Percentiles rank a stretch among this genome's conserved stretches.
Conservation (phyloP, 805 yeast species). For the Myxozyma melibiosi region DNA sequence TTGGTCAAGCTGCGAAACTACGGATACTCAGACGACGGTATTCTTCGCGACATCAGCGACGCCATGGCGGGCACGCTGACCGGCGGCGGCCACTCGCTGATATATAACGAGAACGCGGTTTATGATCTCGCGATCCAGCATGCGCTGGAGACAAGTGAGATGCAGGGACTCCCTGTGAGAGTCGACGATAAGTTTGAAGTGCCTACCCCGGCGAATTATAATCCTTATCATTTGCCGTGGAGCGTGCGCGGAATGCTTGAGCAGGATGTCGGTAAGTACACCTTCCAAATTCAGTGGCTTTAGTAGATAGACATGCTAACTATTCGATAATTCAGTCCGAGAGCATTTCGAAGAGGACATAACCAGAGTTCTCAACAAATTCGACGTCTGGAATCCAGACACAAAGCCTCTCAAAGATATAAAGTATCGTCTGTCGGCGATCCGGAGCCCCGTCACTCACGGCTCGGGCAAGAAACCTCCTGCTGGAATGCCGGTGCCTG, state of each 20-base stretch:
- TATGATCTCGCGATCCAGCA: conserved; percentile 78
- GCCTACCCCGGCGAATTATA: conserved; percentile 58
- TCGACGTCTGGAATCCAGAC: conserved; percentile 86
- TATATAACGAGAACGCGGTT: conserved; percentile 82
- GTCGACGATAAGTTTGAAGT: conserved; percentile 52
- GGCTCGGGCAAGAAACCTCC: background rate
- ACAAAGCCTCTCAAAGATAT: conserved; percentile 79
- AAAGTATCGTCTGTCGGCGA: conserved; percentile 63
- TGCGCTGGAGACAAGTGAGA: conserved; percentile 71
- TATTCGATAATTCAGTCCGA: conserved; percentile 38
- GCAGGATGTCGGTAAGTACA: conserved; percentile 50
- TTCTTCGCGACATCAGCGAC: conserved; percentile 77
- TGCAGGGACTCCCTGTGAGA: conserved; percentile 42
- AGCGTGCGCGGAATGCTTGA: conserved; percentile 80
- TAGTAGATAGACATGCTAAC: background rate
- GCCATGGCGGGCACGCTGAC: conserved; percentile 87
- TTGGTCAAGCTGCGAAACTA: conserved; percentile 73
- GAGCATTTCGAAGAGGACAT: conserved; percentile 53
- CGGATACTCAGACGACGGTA: conserved; percentile 84
- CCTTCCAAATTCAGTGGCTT: conserved; percentile 47
- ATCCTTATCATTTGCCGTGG: conserved; percentile 92
- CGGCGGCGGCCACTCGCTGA: conserved; percentile 91
- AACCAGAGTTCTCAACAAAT: conserved; percentile 62
- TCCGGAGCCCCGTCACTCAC: conserved; percentile 5
- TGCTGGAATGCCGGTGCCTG: conserved; percentile 7